phyloP scores from a whole-genome alignment of 2,329 filamentous ascomycete genomes.

The Sporothrix pallida region DNA sequence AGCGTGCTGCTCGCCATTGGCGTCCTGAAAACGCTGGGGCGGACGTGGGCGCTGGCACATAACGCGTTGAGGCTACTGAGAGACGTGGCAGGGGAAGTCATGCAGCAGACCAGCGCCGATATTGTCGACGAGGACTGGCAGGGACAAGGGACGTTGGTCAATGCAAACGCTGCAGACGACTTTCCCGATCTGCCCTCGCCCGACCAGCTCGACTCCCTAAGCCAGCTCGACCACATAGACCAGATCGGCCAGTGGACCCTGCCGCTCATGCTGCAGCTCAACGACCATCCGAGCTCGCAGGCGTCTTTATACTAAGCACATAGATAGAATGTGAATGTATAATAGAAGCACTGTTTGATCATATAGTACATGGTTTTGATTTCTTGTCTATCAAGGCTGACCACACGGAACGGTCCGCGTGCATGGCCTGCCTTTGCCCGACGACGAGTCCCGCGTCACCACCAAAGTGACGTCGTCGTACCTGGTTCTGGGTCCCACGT shows the following conservation, averaged over 20 bases:
- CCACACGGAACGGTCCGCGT: background rate
- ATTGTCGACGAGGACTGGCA: background rate
- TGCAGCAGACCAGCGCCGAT: constrained; percentile 17
- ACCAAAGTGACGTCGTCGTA: background rate
- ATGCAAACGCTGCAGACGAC: background rate
- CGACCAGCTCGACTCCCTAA: background rate
- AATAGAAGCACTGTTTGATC: too few relatives aligned
- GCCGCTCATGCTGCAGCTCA: constrained; percentile 22
- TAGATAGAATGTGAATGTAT: background rate
- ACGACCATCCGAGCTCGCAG: constrained; percentile 6
- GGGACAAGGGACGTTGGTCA: background rate
- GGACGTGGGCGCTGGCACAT: constrained; percentile 22
- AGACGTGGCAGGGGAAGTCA: constrained; percentile 21
- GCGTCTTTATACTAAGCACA: background rate
- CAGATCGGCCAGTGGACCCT: constrained; percentile 22
- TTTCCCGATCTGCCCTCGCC: constrained; percentile 1
- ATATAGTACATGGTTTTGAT: too few relatives aligned
- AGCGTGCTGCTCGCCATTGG: constrained; percentile 8
- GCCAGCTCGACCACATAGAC: background rate
- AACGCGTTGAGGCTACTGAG: constrained; percentile 25
- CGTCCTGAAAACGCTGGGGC: constrained; percentile 23
- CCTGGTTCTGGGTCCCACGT: background rate
- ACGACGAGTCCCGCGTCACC: background rate
- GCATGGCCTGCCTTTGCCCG: background rate
- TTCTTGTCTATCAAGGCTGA: background rate